Conservation (phyloP, 768 basidiomycete genomes). For the Leccinum subgranulosum region DNA sequence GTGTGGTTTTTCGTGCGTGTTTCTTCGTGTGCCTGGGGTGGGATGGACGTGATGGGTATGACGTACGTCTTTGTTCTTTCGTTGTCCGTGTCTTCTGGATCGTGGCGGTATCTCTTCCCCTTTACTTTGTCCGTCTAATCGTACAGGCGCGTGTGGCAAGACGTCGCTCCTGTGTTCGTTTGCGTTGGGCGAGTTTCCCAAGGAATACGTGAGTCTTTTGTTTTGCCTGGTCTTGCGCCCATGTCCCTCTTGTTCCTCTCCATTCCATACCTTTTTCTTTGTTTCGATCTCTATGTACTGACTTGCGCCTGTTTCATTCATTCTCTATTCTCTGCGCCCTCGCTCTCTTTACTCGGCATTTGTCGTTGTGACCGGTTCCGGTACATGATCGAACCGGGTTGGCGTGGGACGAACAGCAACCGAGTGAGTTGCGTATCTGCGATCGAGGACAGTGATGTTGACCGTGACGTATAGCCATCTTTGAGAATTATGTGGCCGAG, state of each 20-base stretch:
- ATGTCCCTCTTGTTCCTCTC: background rate
- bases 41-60: background rate
- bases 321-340: background rate
- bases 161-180: constrained; percentile 89
- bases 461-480: constrained; percentile 54
- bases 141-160: constrained; percentile 90
- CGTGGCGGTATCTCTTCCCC: too few relatives aligned
- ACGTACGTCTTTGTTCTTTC: background rate
- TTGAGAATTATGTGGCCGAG: constrained; percentile 99
- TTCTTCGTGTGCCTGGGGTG: background rate
- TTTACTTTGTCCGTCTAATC: background rate
- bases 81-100: background rate
- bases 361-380: background rate
- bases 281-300: background rate
- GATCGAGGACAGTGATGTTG: background rate
- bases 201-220: constrained; percentile 78
- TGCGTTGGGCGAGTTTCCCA: constrained; percentile 91
- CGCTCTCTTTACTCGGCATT: background rate
- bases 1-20: background rate
- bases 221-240: background rate
- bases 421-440: constrained; percentile 35
- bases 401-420: constrained; percentile 36
- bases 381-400: background rate
- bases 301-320: background rate
- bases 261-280: background rate